Evolutionary conservation across 164 flowering plant genomes (phyloP), one percentile per base, ranked within the genome.

Genomic region (Tetrastigma voinierianum): DNA sequence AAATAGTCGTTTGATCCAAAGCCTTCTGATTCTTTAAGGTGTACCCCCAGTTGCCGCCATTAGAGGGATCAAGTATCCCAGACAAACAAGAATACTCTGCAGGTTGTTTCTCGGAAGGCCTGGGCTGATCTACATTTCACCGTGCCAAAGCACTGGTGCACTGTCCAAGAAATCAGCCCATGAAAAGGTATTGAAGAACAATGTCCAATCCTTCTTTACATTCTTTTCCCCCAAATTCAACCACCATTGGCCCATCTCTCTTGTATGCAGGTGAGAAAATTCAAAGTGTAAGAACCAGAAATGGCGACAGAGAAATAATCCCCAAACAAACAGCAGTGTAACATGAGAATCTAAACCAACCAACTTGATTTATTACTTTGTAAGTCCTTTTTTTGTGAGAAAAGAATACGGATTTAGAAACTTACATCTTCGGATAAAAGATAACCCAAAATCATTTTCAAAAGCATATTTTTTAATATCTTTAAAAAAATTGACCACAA

Each of bases 91-190:
- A 46, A 88, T 62, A 25, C 78, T n/a, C 90, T 48, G 90, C 84
- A 1, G 77, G 62, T 40, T 0, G 90, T 90, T 20, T 46, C 74
- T 0, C 90, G 93, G 68, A 69, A 86, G 0, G 85, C 82, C 19
- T 61, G 76, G 90, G 93, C 1, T 70, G 45, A n/a, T 84, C 88
- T 0, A 88, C 90, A n/a, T n/a, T 68, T 88, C 93, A 1, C 87
- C 90, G 6, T n/a, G 89, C 89, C 61, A 78, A 62, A 57, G 97
- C 86, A 54, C 95, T 91, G n/a, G n/a, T 0, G 82, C 95, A 62
- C 71, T 89, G 71, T 91, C 97, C 97, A 93, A 91, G 59, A 86
- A 91, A 69, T 91, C 89, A 69, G 87, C 89, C 95, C 97, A 91
- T 61, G 89, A 91, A 4, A 91, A 80, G 11, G 95, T 87, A 57